Base-by-base conservation (phyloP, 1,284 basidiomycete species). In the Trichosporon faecale region DNA sequence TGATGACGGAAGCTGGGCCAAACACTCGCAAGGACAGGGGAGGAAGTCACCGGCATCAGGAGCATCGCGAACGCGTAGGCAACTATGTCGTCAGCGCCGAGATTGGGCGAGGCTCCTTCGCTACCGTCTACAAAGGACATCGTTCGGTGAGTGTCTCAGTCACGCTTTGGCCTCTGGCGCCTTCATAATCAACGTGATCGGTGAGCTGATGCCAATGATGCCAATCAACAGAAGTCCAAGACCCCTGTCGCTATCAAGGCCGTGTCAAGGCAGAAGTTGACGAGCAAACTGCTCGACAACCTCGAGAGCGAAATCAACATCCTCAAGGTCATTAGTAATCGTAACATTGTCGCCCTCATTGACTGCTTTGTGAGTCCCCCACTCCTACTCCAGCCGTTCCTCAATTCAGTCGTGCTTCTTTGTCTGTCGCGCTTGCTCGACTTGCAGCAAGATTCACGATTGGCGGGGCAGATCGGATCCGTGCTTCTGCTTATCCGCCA, bases 251-350 rank as follows among this genome's bases (percentile, higher is more conserved):
- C 96, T 5, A 92, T 99, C 86, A 99, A 99, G 87, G 93, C 94
- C 3, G 94, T 99, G 71, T 92, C 91, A 71, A 89, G 91, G 66
- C 90, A 91, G 77, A 94, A 91, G 76, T 89, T 99, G 37, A 95
- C 91, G 27, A 86, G 91, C 27, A 99, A 98, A 85, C 89, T 98
- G 25, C 90, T 98, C 70, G 95, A 98, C 83, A 99, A 98, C 80
- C 88, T 99, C 33, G 94, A 98, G 82, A 94, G 57, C 57, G 96
- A 99, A 86, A 98, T 99, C 75, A 91, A 93, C 74, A 98, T 99
- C 75, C 89, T 99, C 77, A 98, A 98, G 85, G 90, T 91, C 3
- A 89, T 98, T 70, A 92, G 91, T 21, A 94, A 99, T 82, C 88
- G 91, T 67, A 95, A 98, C 85, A 92, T 99, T 69, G 98, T 97